Evolutionary conservation across 108 stramenopile genomes (phyloP).

Genomic region (Nannochloropsis oceanica): DNA sequence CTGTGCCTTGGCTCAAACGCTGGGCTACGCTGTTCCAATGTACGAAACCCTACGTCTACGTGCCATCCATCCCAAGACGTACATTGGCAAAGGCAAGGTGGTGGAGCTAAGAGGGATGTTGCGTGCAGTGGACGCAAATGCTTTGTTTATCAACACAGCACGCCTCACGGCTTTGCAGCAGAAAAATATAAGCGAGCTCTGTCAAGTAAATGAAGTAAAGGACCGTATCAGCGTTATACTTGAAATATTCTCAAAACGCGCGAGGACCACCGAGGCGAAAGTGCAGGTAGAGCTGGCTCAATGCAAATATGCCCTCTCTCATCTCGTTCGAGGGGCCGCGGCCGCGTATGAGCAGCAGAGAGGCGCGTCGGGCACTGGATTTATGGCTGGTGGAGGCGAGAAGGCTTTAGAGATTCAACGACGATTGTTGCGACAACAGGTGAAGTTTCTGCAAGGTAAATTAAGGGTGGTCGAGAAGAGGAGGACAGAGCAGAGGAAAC

Average conservation of each 20-base stretch:
- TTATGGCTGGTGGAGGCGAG: conserved; percentile 82
- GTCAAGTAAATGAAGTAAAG: conserved; percentile 39
- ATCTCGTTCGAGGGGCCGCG: conserved; percentile 68
- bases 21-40: background rate
- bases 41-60: conserved; percentile 7
- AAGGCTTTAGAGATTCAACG: conserved; percentile 80
- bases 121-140: conserved; percentile 41
- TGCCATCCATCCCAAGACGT: conserved; percentile 40
- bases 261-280: conserved; percentile 78
- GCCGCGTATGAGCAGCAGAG: conserved; percentile 63
- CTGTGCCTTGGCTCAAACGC: background rate
- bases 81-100: conserved; percentile 47
- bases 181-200: conserved; percentile 28
- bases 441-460: conserved; percentile 61
- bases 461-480: conserved; percentile 74
- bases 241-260: conserved; percentile 86
- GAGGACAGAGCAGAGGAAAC: conserved; percentile 57
- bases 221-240: conserved; percentile 82
- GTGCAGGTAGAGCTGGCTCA: conserved; percentile 81
- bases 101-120: conserved; percentile 39
- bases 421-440: conserved; percentile 66
- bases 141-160: conserved; percentile 77
- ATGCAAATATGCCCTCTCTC: conserved; percentile 73
- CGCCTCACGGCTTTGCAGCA: conserved; percentile 67
- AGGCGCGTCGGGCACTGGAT: conserved; percentile 33